phyloP scores from a whole-genome alignment of 2,329 filamentous ascomycete genomes.

The Exophiala mesophila region DNA sequence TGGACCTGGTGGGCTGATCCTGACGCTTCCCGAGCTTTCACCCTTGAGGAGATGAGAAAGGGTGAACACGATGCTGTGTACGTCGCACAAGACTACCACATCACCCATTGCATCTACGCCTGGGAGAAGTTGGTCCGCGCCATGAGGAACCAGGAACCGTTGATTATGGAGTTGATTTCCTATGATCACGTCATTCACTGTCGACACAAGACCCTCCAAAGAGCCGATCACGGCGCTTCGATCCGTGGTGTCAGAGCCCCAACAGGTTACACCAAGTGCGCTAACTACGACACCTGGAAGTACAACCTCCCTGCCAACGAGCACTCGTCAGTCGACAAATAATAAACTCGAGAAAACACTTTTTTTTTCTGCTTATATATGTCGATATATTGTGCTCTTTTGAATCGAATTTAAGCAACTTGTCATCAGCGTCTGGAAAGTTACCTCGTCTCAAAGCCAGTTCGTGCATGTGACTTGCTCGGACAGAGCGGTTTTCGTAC shows the following conservation, averaged over 20 bases:
- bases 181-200: conserved; percentile 28
- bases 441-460: too few species aligned
- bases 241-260: conserved; percentile 26
- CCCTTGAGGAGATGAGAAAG: conserved; percentile 22
- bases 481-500: too few species aligned
- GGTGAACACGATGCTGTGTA: conserved; percentile 26
- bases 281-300: conserved; percentile 24
- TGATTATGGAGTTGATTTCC: conserved; percentile 26
- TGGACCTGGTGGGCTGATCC: conserved; percentile 27
- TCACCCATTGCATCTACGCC: conserved; percentile 26
- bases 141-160: conserved; percentile 22
- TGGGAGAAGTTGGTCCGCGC: conserved; percentile 26
- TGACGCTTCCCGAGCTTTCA: conserved; percentile 8
- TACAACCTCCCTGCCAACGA: conserved; percentile 22
- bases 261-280: conserved; percentile 24
- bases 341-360: neutral
- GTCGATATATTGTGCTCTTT: too few species aligned
- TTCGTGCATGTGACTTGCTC: too few species aligned
- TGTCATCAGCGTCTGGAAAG: too few species aligned
- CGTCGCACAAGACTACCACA: conserved; percentile 25
- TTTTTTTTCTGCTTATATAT: neutral
- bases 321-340: conserved; percentile 18
- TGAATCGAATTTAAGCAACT: too few species aligned
- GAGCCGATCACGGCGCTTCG: conserved; percentile 19
- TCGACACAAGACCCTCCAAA: conserved; percentile 25